Evolutionary conservation across 2,329 filamentous ascomycete species (phyloP).

Genomic region (Coniella lustricola): DNA sequence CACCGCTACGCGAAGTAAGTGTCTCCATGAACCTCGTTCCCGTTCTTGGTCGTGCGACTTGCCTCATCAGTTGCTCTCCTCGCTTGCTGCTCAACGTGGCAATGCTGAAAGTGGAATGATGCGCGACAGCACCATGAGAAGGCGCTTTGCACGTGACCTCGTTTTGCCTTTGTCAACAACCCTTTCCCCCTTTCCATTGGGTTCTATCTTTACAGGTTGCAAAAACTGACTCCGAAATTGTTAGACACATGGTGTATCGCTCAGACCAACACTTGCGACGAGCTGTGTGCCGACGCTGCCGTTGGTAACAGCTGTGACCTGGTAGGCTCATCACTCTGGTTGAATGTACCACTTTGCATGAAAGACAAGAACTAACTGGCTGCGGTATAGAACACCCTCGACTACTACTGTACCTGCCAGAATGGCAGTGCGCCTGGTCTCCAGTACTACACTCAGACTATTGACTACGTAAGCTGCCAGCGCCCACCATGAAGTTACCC

Average conservation of each 20-base stretch:
- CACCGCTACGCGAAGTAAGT: conserved; percentile 33
- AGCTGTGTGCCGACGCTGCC: conserved; percentile 36
- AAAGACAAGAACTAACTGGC: too few species aligned
- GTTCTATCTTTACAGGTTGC: too few species aligned
- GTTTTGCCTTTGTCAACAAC: too few species aligned
- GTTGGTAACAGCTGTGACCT: conserved; percentile 37
- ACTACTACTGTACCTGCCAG: conserved; percentile 42
- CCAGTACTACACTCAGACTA: conserved; percentile 45
- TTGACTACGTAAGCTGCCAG: conserved; percentile 33
- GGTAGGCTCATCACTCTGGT: conserved; percentile 29
- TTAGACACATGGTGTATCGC: conserved; percentile 45
- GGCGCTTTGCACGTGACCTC: too few species aligned
- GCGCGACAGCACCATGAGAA: too few species aligned
- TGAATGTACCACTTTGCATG: neutral
- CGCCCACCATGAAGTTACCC: neutral
- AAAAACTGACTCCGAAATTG: conserved; percentile 17
- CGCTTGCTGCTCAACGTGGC: too few species aligned
- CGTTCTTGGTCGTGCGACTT: too few species aligned
- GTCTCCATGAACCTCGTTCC: too few species aligned
- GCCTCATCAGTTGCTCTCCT: too few species aligned
- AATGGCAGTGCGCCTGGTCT: conserved; percentile 45
- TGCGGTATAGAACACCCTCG: conserved; percentile 31
- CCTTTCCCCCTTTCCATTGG: too few species aligned
- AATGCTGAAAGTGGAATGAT: too few species aligned
- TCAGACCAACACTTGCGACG: conserved; percentile 42